Evolutionary conservation across 345 rosid species (phyloP).

Genomic region (Streptanthus diversifolius): DNA sequence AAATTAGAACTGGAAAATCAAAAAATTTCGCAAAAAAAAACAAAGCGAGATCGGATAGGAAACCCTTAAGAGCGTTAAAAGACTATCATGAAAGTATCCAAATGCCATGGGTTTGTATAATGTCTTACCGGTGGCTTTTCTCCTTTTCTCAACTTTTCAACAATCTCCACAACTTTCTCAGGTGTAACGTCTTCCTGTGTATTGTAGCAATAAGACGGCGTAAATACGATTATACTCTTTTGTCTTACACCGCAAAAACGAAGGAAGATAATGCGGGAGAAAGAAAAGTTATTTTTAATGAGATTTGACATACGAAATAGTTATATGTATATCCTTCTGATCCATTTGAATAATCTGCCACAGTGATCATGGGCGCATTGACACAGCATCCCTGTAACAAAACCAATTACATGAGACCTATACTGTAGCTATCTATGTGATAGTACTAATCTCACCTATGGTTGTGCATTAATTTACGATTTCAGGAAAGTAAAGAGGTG

Average conservation of each 20-base stretch:
- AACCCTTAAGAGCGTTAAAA: neutral
- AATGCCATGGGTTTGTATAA: neutral
- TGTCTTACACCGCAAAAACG: neutral
- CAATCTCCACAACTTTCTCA: constrained; percentile 80
- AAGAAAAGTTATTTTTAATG: constrained; percentile 2
- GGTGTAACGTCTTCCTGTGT: constrained; percentile 97
- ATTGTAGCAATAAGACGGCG: constrained; percentile 28
- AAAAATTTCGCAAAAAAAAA: neutral
- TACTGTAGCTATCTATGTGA: neutral
- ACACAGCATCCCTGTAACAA: constrained; percentile 90
- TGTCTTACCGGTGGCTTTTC: constrained; percentile 86
- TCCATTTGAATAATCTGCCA: constrained; percentile 91
- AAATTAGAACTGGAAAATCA: neutral
- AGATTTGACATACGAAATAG: constrained; percentile 62
- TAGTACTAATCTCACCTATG: neutral
- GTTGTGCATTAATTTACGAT: neutral
- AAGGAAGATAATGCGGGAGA: neutral
- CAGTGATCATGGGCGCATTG: constrained; percentile 98
- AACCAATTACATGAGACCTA: constrained; percentile 5
- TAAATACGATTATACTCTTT: neutral
- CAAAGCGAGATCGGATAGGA: neutral
- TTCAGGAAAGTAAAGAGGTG: neutral
- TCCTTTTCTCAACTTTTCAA: constrained; percentile 81
- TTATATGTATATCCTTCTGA: constrained; percentile 94
- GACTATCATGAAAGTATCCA: neutral